phyloP scores from a whole-genome alignment of 2,329 filamentous ascomycete genomes.

The Xylariaceae sp. region DNA sequence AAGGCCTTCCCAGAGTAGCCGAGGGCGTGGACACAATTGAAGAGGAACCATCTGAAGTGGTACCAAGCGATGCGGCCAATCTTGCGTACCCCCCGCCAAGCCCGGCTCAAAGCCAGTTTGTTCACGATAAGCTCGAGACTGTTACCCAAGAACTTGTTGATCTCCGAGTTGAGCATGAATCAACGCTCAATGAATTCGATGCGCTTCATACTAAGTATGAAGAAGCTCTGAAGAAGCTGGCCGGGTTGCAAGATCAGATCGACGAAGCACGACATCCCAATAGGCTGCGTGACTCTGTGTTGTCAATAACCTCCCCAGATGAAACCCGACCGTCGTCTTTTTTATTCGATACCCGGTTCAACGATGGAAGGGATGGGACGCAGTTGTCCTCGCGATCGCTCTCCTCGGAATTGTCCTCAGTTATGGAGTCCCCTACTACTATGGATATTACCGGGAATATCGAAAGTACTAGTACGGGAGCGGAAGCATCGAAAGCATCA shows the following conservation, averaged over 20 bases:
- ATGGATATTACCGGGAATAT: conserved; percentile 54
- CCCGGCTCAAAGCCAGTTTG: conserved; percentile 75
- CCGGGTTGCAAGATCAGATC: conserved; percentile 77
- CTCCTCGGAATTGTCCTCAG: conserved; percentile 88
- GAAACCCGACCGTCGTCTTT: conserved; percentile 68
- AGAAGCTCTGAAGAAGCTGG: conserved; percentile 73
- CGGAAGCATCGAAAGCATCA: conserved; percentile 37
- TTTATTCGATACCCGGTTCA: conserved; percentile 71
- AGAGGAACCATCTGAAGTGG: conserved; percentile 27
- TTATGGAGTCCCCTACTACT: conserved; percentile 67
- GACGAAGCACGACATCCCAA: conserved; percentile 69
- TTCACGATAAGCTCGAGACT: conserved; percentile 86
- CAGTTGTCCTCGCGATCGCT: conserved; percentile 81
- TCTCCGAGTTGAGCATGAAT: conserved; percentile 84
- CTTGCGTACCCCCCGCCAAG: conserved; percentile 50
- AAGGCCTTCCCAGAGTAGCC: conserved; percentile 46
- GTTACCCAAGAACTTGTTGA: conserved; percentile 90
- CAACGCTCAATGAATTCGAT: conserved; percentile 74
- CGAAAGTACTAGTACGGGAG: conserved; percentile 48
- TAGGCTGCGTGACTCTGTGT: conserved; percentile 49
- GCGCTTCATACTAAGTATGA: conserved; percentile 84
- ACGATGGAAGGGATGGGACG: conserved; percentile 61
- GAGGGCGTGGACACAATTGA: conserved; percentile 34
- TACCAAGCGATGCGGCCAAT: conserved; percentile 10
- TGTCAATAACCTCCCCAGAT: conserved; percentile 48